Conservation (phyloP, 305 asterid genomes). For the Plantago coronopus region DNA sequence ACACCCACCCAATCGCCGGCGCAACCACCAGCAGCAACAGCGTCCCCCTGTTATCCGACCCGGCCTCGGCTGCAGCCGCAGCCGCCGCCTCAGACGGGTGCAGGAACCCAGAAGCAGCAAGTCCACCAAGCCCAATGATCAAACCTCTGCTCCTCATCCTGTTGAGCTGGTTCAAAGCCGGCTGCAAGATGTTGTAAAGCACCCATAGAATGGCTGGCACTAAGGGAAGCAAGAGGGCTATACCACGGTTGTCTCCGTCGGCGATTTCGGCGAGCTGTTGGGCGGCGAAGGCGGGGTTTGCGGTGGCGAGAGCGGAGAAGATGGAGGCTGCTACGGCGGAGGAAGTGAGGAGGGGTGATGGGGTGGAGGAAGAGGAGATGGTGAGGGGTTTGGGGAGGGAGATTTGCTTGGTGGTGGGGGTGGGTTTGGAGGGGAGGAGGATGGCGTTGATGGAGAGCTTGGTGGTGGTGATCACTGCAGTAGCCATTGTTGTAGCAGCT, state of each 20-base stretch:
- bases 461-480: conserved; percentile 45
- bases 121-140: conserved; percentile 56
- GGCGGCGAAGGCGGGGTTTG: conserved; percentile 74
- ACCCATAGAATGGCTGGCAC: conserved; percentile 84
- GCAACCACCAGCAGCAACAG: conserved; percentile 70
- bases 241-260: conserved; percentile 85
- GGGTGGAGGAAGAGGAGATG: conserved; percentile 19
- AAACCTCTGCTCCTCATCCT: conserved; percentile 66
- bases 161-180: conserved; percentile 79
- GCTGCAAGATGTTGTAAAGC: conserved; percentile 77
- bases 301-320: conserved; percentile 65
- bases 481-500: conserved; percentile 61
- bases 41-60: conserved; percentile 67
- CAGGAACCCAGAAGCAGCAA: conserved; percentile 48
- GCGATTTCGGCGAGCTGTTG: conserved; percentile 88
- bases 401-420: conserved; percentile 34
- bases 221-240: conserved; percentile 62
- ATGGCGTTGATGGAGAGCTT: conserved; percentile 51
- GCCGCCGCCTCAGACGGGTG: conserved; percentile 54
- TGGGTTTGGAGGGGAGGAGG: too few species aligned
- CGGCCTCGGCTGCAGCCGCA: conserved; percentile 59
- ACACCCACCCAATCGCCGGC: conserved; percentile 83
- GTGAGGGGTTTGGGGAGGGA: conserved; percentile 58
- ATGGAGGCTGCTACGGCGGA: conserved; percentile 68
- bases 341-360: conserved; percentile 26